These are phyloP conservation scores for Dryadomyces quercivorus DNA, from an alignment of 2,329 filamentous ascomycete species.

Conservation along the genomic window DNA sequence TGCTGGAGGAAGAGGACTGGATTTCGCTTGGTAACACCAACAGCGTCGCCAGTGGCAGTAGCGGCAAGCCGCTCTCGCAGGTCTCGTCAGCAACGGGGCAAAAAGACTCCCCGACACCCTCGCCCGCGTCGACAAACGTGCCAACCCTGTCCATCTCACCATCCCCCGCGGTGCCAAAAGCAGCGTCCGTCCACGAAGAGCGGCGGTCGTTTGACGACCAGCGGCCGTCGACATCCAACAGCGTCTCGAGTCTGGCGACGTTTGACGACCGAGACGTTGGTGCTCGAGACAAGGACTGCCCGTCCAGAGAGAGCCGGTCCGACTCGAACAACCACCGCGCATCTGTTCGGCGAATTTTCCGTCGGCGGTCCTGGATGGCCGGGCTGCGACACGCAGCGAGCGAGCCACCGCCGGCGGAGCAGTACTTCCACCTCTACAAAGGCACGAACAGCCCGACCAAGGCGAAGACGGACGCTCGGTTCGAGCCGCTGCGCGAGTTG, in stretches of 20 bases:
- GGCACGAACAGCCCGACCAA: slow-evolving; percentile 57
- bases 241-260: neutral
- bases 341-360: slow-evolving; percentile 40
- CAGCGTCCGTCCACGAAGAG: neutral
- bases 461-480: slow-evolving; percentile 69
- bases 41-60: slow-evolving; percentile 20
- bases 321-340: slow-evolving; percentile 19
- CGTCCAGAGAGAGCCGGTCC: slow-evolving; percentile 4
- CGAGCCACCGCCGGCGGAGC: slow-evolving; percentile 47
- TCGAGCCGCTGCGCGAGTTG: slow-evolving; percentile 81
- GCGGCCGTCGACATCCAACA: slow-evolving; percentile 1
- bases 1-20: slow-evolving; percentile 55
- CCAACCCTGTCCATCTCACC: neutral
- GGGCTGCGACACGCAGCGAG: slow-evolving; percentile 28
- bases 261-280: neutral
- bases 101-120: slow-evolving; percentile 18
- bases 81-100: slow-evolving; percentile 7
- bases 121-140: no score
- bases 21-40: slow-evolving; percentile 17
- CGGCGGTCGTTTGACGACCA: slow-evolving; percentile 8
- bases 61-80: slow-evolving; percentile 26
- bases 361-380: slow-evolving; percentile 48
- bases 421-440: slow-evolving; percentile 86
- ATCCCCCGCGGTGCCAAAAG: neutral
- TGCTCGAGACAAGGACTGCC: slow-evolving; percentile 14